Percentiles rank a stretch among this genome's conserved stretches.
Conservation (phyloP, 495 filamentous ascomycete species). For the Xylaria venustula region DNA sequence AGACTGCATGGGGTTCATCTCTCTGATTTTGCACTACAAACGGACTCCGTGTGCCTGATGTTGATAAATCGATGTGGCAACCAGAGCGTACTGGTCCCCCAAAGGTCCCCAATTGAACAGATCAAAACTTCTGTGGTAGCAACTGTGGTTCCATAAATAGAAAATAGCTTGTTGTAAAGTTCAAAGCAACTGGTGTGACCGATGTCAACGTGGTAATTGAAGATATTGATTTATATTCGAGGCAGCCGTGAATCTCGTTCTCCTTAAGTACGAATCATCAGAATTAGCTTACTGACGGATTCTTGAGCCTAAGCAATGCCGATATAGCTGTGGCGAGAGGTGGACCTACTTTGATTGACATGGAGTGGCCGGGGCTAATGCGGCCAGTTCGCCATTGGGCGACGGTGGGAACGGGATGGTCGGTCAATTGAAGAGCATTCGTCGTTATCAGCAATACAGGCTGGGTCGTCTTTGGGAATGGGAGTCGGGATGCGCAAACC, state of each 20-base stretch:
- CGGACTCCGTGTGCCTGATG: background rate
- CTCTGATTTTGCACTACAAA: background rate
- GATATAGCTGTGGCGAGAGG: background rate
- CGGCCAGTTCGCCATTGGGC: slow-evolving; percentile 12
- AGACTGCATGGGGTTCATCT: background rate
- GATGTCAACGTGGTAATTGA: background rate
- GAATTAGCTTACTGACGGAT: background rate
- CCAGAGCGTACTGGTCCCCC: background rate
- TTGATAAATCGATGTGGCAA: background rate
- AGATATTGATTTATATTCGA: background rate
- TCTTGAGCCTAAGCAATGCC: background rate
- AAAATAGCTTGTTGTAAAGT: background rate
- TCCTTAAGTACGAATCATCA: background rate
- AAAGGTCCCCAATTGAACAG: background rate
- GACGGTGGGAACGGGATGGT: background rate
- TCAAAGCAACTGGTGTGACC: background rate
- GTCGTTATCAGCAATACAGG: slow-evolving; percentile 20
- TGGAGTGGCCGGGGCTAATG: slow-evolving; percentile 10
- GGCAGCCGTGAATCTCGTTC: background rate
- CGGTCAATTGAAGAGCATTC: slow-evolving; percentile 21
- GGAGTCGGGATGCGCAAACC: slow-evolving; percentile 8
- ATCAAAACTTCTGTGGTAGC: background rate
- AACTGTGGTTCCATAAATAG: background rate
- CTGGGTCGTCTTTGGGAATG: slow-evolving; percentile 18
- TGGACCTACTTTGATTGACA: slow-evolving; percentile 14